Evolutionary conservation across 805 yeast species (phyloP).

Genomic region (Lipomyces kockii): DNA sequence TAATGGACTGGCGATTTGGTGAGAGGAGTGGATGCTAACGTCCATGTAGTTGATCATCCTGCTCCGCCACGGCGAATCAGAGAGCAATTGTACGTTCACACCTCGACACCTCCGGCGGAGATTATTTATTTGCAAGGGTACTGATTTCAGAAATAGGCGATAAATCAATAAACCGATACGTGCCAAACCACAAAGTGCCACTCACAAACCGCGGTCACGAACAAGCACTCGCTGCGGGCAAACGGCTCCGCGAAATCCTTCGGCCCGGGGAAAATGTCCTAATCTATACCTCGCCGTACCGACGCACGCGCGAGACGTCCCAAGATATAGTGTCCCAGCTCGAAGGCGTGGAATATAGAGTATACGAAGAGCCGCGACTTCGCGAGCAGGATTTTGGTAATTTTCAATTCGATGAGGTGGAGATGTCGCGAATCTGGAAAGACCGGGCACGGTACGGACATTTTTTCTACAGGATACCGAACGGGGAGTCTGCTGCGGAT

Average conservation of each 20-base stretch:
- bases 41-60: slow-evolving; percentile 63
- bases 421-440: slow-evolving; percentile 80
- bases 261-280: slow-evolving; percentile 61
- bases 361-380: slow-evolving; percentile 87
- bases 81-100: slow-evolving; percentile 63
- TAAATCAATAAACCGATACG: slow-evolving; percentile 73
- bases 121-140: not conserved
- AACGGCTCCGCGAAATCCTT: slow-evolving; percentile 46
- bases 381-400: slow-evolving; percentile 96
- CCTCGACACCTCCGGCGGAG: not conserved
- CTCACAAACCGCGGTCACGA: slow-evolving; percentile 71
- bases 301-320: slow-evolving; percentile 82
- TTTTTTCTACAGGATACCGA: slow-evolving; percentile 85
- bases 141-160: slow-evolving; percentile 50
- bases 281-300: slow-evolving; percentile 85
- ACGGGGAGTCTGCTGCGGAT: slow-evolving; percentile 96
- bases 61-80: slow-evolving; percentile 91
- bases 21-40: not conserved
- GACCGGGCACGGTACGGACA: slow-evolving; percentile 88
- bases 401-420: slow-evolving; percentile 73
- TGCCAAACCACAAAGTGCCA: slow-evolving; percentile 80
- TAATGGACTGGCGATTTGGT: not conserved
- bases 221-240: slow-evolving; percentile 48
- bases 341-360: slow-evolving; percentile 54
- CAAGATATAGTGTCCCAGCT: slow-evolving; percentile 67